These are phyloP conservation scores for Starmera dryadoides DNA, from an alignment of 805 yeast species.

Conservation along the genomic window DNA sequence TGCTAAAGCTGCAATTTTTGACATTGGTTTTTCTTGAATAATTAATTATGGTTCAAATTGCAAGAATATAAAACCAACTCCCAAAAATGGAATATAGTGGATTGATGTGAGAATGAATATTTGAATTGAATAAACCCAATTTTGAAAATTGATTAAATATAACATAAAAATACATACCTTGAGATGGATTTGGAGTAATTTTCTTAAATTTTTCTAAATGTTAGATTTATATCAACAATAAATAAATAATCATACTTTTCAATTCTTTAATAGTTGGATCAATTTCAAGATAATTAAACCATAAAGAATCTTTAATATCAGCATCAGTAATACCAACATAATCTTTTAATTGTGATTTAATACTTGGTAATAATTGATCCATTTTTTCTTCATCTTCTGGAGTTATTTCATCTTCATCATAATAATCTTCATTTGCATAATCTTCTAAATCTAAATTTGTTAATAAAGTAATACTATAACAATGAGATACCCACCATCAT, in stretches of 20 bases:
- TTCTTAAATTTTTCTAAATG: slow-evolving; percentile 15
- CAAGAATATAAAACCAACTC: not conserved
- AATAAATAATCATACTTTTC: slow-evolving; percentile 19
- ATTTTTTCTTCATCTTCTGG: slow-evolving; percentile 34
- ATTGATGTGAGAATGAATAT: not conserved
- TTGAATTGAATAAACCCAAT: slow-evolving; percentile 1
- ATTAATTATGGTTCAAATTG: not conserved
- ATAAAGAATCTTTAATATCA: slow-evolving; percentile 50
- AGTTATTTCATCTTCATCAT: slow-evolving; percentile 22
- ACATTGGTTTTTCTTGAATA: slow-evolving; percentile 7
- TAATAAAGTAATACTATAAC: too few species aligned
- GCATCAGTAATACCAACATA: slow-evolving; percentile 37
- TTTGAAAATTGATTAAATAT: slow-evolving; percentile 2
- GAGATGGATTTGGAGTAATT: slow-evolving; percentile 10
- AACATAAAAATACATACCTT: slow-evolving; percentile 36
- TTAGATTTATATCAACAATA: too few species aligned
- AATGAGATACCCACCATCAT: slow-evolving; percentile 18
- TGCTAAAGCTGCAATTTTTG: slow-evolving; percentile 17
- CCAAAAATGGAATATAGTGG: slow-evolving; percentile 4
- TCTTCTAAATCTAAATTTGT: slow-evolving; percentile 24
- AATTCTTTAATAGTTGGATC: slow-evolving; percentile 43
- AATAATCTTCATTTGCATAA: slow-evolving; percentile 18
- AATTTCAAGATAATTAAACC: slow-evolving; percentile 50
- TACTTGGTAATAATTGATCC: slow-evolving; percentile 33
- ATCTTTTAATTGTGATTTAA: slow-evolving; percentile 29